Percentiles rank a stretch among this genome's conserved stretches.
Conservation (phyloP, 306 rosid species). For the Trifolium fragiferum region DNA sequence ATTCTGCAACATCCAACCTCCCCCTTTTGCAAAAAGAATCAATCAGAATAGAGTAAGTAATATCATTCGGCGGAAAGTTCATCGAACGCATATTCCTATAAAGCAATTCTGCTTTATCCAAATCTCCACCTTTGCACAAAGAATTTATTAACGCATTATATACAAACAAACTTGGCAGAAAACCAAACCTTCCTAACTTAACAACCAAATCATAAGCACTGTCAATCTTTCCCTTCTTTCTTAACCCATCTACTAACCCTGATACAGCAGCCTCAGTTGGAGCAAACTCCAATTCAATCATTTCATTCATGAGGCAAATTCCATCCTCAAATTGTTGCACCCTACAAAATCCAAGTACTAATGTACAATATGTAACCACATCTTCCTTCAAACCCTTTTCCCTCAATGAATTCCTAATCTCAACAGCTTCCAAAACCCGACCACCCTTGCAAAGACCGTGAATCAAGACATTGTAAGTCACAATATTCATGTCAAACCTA, state of each 20-base stretch:
- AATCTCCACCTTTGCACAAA: conserved; percentile 72
- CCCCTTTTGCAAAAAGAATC: conserved; percentile 83
- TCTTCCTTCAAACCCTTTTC: conserved; percentile 79
- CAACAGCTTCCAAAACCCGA: conserved; percentile 68
- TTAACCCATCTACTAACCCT: conserved; percentile 69
- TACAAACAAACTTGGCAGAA: conserved; percentile 67
- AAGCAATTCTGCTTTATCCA: conserved; percentile 71
- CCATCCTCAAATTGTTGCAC: conserved; percentile 62
- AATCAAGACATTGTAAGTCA: conserved; percentile 75
- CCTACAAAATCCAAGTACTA: conserved; percentile 77
- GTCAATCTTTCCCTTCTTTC: conserved; percentile 61
- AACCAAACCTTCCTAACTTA: conserved; percentile 64
- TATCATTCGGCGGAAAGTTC: conserved; percentile 71
- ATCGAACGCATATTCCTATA: conserved; percentile 59
- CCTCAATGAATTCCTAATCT: conserved; percentile 58
- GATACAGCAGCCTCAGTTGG: conserved; percentile 81
- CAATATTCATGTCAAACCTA: conserved; percentile 56
- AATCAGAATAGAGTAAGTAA: conserved; percentile 78
- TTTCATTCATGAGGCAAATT: conserved; percentile 64
- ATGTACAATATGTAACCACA: conserved; percentile 72
- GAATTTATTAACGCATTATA: conserved; percentile 76
- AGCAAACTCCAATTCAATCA: conserved; percentile 65
- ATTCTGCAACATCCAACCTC: conserved; percentile 63
- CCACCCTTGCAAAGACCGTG: conserved; percentile 81
- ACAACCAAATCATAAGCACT: conserved; percentile 70